These are phyloP conservation scores for Dittrichia graveolens DNA, from an alignment of 129 eudicot genomes.

Conservation along the genomic window DNA sequence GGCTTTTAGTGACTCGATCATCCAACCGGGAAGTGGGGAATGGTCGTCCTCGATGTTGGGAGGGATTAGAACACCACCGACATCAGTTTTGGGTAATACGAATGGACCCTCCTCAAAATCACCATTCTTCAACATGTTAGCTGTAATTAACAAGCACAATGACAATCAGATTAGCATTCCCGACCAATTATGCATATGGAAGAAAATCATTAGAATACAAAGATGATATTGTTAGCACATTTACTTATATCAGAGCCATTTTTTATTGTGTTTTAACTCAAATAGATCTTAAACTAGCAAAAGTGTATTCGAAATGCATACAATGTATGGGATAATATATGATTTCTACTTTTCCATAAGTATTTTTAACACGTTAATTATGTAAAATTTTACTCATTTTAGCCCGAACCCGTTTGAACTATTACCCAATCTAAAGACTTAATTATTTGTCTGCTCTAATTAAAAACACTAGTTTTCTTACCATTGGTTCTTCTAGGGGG, in stretches of 20 bases:
- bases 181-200: not conserved
- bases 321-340: no score
- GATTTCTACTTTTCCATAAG: no score
- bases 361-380: no score
- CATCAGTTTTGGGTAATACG: conserved; percentile 63
- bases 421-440: not conserved
- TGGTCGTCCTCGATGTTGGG: conserved; percentile 90
- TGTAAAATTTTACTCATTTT: no score
- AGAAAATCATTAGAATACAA: not conserved
- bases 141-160: conserved; percentile 37
- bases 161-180: conserved; percentile 2
- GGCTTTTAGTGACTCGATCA: conserved; percentile 86
- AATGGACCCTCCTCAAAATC: conserved; percentile 94
- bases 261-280: no score
- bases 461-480: conserved; percentile 14
- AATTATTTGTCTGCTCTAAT: not conserved
- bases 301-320: no score
- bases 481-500: conserved; percentile 56
- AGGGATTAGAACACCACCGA: conserved; percentile 80
- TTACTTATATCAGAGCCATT: not conserved
- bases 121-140: conserved; percentile 76
- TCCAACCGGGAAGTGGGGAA: conserved; percentile 92
- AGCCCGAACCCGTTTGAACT: not conserved
- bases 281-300: no score
- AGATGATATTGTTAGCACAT: not conserved